Base-by-base conservation (phyloP, 2,329 filamentous ascomycete genomes). In the Penicillium expansum region DNA sequence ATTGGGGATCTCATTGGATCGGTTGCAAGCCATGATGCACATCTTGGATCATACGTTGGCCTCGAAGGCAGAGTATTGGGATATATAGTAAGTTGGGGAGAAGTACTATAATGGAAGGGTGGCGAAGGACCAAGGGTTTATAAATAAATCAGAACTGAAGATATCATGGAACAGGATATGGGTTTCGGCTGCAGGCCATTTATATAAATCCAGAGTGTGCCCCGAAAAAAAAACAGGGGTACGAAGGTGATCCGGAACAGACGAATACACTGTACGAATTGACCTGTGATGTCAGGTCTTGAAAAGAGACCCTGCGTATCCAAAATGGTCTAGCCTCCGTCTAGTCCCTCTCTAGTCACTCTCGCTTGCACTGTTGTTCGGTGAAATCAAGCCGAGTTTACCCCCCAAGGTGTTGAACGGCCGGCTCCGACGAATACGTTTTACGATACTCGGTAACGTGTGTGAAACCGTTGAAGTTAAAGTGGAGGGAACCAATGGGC, bases 401-500 rank as follows among this genome's bases (percentile, higher is more conserved):
- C 56, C 62, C 59, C 55, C 33, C 37, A 11, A 48, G 35, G 54
- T 52, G 48, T 27, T 24, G 30, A 48, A 52, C 63, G 63, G 65
- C 57, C 65, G 65, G 65, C 61, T 67, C 65, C 65, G 65, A 62
- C 18, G 8, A 43, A 20, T 18, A 3, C 14, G n/a, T 44, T 52
- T 43, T 52, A 18, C 33, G 51, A 18, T 24, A 29, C 27, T 30
- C n/a, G 5, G n/a, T 48, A 22, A 47, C 18, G 30, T 24, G 55
- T 62, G 55, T 62, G 61, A 64, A 62, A 57, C 54, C 53, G 55
- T 55, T 54, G 57, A 56, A 55, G 35, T 30, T 33, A 13, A 42
- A 24, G 45, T 48, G 44, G 43, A 55, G 30, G 51, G 44, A 43
- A 57, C 30, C 41, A 22, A 35, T 30, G 56, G 43, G 50, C 27